phyloP scores from a whole-genome alignment of 345 rosid genomes.

The Isatis tinctoria region DNA sequence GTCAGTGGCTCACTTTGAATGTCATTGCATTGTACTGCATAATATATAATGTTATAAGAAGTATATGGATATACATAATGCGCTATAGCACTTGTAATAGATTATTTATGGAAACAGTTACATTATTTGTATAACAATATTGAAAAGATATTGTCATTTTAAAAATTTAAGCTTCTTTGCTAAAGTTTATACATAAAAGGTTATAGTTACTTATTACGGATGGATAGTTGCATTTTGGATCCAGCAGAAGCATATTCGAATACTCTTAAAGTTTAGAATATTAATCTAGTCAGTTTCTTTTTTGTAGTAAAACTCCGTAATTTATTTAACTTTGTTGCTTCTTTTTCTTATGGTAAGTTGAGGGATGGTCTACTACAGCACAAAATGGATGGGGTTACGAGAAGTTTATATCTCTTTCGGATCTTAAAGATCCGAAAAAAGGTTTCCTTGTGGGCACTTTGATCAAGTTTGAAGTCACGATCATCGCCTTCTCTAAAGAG shows the following conservation, averaged over 20 bases:
- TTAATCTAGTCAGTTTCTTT: too few species aligned
- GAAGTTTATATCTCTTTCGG: slow-evolving; percentile 14
- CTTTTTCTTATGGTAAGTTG: not conserved
- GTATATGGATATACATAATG: not conserved
- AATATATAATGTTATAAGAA: not conserved
- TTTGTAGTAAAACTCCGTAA: too few species aligned
- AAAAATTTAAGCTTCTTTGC: not conserved
- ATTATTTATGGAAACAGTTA: not conserved
- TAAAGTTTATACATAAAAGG: not conserved
- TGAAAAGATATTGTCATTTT: not conserved
- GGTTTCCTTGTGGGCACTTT: not conserved
- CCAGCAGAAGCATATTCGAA: not conserved
- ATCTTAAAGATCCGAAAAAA: slow-evolving; percentile 15
- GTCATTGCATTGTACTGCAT: not conserved
- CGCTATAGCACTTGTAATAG: not conserved
- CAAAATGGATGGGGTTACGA: slow-evolving; percentile 22
- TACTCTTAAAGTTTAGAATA: not conserved
- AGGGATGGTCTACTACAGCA: slow-evolving; percentile 11
- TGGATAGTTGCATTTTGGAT: not conserved
- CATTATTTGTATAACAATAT: not conserved
- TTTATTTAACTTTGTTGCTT: not conserved
- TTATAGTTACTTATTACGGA: not conserved
- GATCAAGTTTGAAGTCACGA: slow-evolving; percentile 15
- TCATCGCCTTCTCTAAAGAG: slow-evolving; percentile 4
- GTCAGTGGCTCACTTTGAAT: not conserved